Base-by-base conservation (phyloP, 768 basidiomycete species). In the Cystofilobasidium macerans region DNA sequence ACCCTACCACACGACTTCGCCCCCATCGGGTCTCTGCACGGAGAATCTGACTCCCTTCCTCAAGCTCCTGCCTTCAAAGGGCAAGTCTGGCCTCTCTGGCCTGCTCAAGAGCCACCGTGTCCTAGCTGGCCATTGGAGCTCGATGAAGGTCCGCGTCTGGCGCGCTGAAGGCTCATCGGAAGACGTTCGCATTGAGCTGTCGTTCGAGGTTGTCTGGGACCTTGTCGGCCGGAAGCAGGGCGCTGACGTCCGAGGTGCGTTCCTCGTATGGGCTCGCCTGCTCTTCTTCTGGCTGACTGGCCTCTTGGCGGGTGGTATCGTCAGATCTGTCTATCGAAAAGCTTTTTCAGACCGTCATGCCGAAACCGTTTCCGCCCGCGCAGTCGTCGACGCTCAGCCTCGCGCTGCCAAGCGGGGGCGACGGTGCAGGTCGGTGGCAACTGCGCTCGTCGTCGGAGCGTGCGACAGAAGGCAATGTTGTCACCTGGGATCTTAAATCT, bases 11-110 rank as follows among this genome's bases (percentile, higher is more conserved):
- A 48, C 53, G 57, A 57, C 71, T 69, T 59, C 64, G 68, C 36
- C 79, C 90, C 30, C 84, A 85, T 67, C 93, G 73, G 80, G 85
- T 70, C 87, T 97, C n/a, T 99, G 94, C 73, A 98, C 94, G 6
- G 95, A 98, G 74, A 97, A 97, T 72, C 79, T 98, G 12, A 97
- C 94, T 0, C 94, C 95, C 0, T 95, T 98, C 77, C 81, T 97
- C 65, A 91, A 94, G 73, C 83, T 97, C 13, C 79, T 98, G 1
- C 95, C 95, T 0, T 98, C 94, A 79, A 89, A 95, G 73, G 84
- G 88, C 7, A 78, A 81, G 24, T 89, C 92, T 0, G 93, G 95
- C 16, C 80, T 97, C 26, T 88, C 90, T 0, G 79, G 77, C 20
- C 80, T 97, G 28, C 79, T 98, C 51, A 89, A 92, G 72, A 87